Base-by-base conservation (phyloP, 2,329 filamentous ascomycete species). In the Paramyrothecium sp. region DNA sequence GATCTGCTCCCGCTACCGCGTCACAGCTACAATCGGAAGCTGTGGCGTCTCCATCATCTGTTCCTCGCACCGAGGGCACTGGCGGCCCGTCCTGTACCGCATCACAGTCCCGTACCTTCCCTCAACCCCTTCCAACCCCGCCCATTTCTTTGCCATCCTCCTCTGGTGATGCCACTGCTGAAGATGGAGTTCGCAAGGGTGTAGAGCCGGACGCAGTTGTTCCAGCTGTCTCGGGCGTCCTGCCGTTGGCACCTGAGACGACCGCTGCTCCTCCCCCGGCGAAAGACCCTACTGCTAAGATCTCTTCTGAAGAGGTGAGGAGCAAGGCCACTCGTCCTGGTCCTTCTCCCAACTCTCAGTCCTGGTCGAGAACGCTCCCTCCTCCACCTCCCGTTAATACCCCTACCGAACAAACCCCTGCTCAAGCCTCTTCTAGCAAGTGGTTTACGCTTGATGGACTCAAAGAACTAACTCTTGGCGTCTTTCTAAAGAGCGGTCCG, bases 381-480 rank as follows among this genome's bases (percentile, higher is more conserved):
- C 78, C 82, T 74, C 77, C 79, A 74, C 72, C 71, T 61, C 61
- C 71, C 13, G n/a, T 44, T 44, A 16, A 16, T 19, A 44, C 38
- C n/a, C 38, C 38, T 7, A 16, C 38, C 13, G 38, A 44, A 44
- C 38, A 44, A 17, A 44, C 5, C 13, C 38, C 38, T 44, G n/a
- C 13, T 7, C 38, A 44, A 44, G 38, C 75, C 61, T 70, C 70
- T 63, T 71, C 72, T 64, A 74, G 75, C 71, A 76, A 83, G 72
- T 88, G 84, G 76, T 82, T 84, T 73, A 86, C 87, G 71, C 79
- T 85, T 81, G 81, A 84, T 76, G 83, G 85, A 79, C 82, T 89
- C 75, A 90, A 86, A 81, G 89, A 89, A 90, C 93, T 97, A 92
- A 97, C 92, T 86, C 83, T 87, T 83, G 85, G 69, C 69, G 67